A percentile compares a stretch with the other conserved stretches of the same genome.
Conservation (phyloP, 2,329 filamentous ascomycete species). For the Salinomyces thailandicus region DNA sequence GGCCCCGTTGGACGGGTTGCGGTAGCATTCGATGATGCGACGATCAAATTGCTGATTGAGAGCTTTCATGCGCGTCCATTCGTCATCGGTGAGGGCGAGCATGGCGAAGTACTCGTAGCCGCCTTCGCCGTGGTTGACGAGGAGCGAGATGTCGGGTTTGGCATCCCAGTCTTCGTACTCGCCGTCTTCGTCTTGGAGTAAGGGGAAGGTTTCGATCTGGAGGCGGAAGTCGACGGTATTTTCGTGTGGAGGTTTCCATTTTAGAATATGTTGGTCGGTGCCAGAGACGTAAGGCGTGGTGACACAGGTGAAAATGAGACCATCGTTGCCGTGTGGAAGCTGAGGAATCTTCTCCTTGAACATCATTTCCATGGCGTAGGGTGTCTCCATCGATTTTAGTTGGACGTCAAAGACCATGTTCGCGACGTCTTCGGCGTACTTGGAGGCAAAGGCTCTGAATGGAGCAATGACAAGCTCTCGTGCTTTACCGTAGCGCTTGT, state of each 20-base stretch:
- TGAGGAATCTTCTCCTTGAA: conserved; percentile 75
- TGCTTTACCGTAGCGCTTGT: conserved; percentile 84
- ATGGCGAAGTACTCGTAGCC: conserved; percentile 44
- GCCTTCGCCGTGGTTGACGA: conserved; percentile 58
- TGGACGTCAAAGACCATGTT: conserved; percentile 71
- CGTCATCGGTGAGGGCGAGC: conserved; percentile 59
- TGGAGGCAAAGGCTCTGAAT: conserved; percentile 35
- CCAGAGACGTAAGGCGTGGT: conserved; percentile 77
- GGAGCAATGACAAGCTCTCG: conserved; percentile 31
- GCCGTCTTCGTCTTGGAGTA: conserved; percentile 59
- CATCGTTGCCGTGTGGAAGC: conserved; percentile 88
- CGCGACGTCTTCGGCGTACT: conserved; percentile 57
- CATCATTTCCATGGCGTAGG: conserved; percentile 85
- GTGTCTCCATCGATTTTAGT: conserved; percentile 81
- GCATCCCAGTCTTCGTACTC: conserved; percentile 68
- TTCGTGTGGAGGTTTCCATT: conserved; percentile 94
- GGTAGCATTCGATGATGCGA: conserved; percentile 79
- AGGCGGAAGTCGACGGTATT: conserved; percentile 92
- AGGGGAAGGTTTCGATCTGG: conserved; percentile 59
- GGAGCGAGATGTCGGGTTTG: conserved; percentile 62
- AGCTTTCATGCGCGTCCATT: conserved; percentile 75
- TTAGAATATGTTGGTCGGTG: conserved; percentile 86
- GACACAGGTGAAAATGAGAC: conserved; percentile 93
- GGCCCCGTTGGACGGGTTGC: conserved; percentile 54
- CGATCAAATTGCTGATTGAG: conserved; percentile 69